Conservation (phyloP, 805 yeast genomes). For the Kuraishia molischiana region DNA sequence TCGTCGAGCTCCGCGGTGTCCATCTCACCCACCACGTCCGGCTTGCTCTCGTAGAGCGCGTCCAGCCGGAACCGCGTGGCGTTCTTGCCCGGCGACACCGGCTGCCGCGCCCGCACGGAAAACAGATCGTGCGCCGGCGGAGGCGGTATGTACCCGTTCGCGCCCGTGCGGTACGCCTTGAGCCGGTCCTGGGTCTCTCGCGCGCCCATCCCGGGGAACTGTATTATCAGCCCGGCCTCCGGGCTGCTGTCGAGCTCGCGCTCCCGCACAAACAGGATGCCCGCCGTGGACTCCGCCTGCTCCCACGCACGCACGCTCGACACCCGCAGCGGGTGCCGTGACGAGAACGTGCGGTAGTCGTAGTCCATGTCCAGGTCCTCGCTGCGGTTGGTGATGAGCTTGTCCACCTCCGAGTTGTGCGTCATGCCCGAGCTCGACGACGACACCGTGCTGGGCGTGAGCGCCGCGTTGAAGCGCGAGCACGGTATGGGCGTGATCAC, state of each 20-base stretch:
- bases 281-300: slow-evolving; percentile 24
- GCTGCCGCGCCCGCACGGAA: background rate
- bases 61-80: background rate
- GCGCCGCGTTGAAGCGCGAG: background rate
- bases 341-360: slow-evolving; percentile 24
- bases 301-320: slow-evolving; percentile 25
- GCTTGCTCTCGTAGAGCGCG: background rate
- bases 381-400: slow-evolving; percentile 13
- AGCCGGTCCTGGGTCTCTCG: slow-evolving; percentile 8
- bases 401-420: slow-evolving; percentile 12
- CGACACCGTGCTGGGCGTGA: slow-evolving; percentile 13
- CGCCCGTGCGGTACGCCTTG: background rate
- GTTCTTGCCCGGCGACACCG: background rate
- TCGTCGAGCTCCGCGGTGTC: slow-evolving; percentile 19
- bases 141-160: background rate
- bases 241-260: slow-evolving; percentile 6
- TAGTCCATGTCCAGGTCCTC: slow-evolving; percentile 18
- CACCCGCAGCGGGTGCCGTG: slow-evolving; percentile 20
- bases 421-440: slow-evolving; percentile 10
- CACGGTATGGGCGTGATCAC: slow-evolving; percentile 14
- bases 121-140: background rate
- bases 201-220: slow-evolving; percentile 13
- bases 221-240: slow-evolving; percentile 7
- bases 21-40: slow-evolving; percentile 7
- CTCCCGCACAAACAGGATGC: slow-evolving; percentile 17